phyloP scores from a whole-genome alignment of 1,284 basidiomycete species.

The Cutaneotrichosporon mucoides region DNA sequence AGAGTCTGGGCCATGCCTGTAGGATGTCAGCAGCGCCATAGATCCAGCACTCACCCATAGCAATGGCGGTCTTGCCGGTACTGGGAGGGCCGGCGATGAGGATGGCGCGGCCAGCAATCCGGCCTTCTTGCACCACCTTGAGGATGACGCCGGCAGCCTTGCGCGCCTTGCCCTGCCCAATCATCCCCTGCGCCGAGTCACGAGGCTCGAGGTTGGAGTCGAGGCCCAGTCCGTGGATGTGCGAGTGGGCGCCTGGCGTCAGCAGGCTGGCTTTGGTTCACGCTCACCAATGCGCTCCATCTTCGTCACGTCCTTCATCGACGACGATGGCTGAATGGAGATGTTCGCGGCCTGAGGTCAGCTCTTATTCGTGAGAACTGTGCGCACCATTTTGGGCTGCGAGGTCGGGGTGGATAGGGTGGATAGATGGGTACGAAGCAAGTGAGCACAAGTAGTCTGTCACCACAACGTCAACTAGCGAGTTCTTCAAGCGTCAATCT shows the following conservation, averaged over 20 bases:
- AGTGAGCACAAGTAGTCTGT: background rate
- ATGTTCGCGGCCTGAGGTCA: slow-evolving; percentile 48
- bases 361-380: background rate
- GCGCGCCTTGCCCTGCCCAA: slow-evolving; percentile 89
- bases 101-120: slow-evolving; percentile 91
- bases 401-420: background rate
- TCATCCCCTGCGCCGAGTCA: slow-evolving; percentile 81
- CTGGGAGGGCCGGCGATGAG: slow-evolving; percentile 94
- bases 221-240: slow-evolving; percentile 89
- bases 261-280: slow-evolving; percentile 2
- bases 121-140: slow-evolving; percentile 94
- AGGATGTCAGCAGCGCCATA: too few species aligned
- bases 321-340: slow-evolving; percentile 45
- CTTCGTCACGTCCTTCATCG: slow-evolving; percentile 80
- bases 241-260: slow-evolving; percentile 82
- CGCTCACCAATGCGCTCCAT: slow-evolving; percentile 86
- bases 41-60: slow-evolving; percentile 56
- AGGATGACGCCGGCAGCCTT: slow-evolving; percentile 96
- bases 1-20: slow-evolving; percentile 86
- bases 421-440: background rate
- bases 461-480: background rate
- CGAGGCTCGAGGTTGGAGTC: slow-evolving; percentile 86
- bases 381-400: slow-evolving; percentile 9
- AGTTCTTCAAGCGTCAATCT: background rate
- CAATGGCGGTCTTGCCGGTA: slow-evolving; percentile 96